These are phyloP conservation scores for Uronychia setigera DNA, from an alignment of 73 alveolate genomes.

Conservation along the genomic window DNA sequence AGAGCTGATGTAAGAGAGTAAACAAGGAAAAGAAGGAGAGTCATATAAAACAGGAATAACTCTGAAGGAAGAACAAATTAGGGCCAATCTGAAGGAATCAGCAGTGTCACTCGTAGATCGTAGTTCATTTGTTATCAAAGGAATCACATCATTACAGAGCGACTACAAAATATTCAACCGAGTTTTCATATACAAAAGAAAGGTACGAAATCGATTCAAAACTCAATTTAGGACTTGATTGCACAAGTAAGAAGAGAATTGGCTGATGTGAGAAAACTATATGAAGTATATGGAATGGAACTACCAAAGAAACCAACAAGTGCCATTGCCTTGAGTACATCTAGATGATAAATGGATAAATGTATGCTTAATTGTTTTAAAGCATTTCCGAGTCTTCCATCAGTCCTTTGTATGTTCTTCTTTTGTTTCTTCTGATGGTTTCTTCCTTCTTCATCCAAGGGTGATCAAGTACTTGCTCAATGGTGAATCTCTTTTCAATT, in stretches of 20 bases:
- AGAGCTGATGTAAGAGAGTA: neutral
- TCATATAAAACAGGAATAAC: neutral
- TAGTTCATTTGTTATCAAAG: neutral
- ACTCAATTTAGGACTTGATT: too few species aligned
- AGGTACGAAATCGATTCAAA: too few species aligned
- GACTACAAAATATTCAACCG: neutral
- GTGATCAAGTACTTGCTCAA: neutral
- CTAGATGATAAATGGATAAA: too few species aligned
- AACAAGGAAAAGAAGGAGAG: neutral
- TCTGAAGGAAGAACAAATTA: neutral
- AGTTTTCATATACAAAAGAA: too few species aligned
- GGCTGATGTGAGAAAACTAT: too few species aligned
- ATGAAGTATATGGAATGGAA: too few species aligned
- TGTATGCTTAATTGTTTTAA: too few species aligned
- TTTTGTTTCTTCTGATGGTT: neutral
- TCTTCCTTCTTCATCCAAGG: slow-evolving; percentile 5
- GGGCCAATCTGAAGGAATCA: neutral
- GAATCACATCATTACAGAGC: neutral
- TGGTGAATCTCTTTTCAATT: neutral
- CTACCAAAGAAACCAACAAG: too few species aligned
- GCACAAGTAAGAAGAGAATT: too few species aligned
- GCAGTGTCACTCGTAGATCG: neutral
- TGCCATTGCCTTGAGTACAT: too few species aligned
- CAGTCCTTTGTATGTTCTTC: neutral
- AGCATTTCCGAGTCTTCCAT: neutral